A percentile compares a stretch with the other conserved stretches of the same genome.
Evolutionary conservation across 371 early-diverging fungal species (phyloP).

Genomic region (Circinella umbellata): DNA sequence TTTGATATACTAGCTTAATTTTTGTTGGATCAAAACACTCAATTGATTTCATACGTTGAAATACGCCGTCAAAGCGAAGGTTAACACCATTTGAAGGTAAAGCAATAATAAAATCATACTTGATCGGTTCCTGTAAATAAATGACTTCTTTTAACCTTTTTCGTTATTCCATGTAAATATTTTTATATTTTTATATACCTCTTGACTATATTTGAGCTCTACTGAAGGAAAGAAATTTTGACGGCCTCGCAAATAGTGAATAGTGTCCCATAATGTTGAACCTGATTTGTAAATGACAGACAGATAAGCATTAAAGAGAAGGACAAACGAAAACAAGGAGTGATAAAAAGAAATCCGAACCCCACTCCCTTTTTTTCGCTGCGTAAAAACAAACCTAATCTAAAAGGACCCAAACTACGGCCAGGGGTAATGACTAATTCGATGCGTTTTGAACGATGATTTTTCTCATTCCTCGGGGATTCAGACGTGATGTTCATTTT

Average conservation of each 20-base stretch:
- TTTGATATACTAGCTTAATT: slow-evolving; percentile 67
- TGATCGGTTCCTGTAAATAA: slow-evolving; percentile 56
- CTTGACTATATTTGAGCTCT: slow-evolving; percentile 70
- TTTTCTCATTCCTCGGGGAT: slow-evolving; percentile 25
- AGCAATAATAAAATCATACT: slow-evolving; percentile 63
- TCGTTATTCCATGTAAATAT: not conserved
- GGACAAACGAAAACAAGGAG: not conserved
- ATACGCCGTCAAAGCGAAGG: slow-evolving; percentile 64
- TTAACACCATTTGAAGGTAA: slow-evolving; percentile 66
- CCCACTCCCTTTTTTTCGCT: not conserved
- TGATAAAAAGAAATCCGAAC: not conserved
- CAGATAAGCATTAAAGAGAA: not conserved
- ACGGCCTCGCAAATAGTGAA: slow-evolving; percentile 54
- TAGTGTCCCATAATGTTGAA: slow-evolving; percentile 61
- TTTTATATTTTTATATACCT: slow-evolving; percentile 37
- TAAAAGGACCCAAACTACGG: slow-evolving; percentile 61
- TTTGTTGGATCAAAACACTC: slow-evolving; percentile 68
- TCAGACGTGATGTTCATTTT: slow-evolving; percentile 20
- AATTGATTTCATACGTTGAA: slow-evolving; percentile 68
- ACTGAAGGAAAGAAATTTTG: slow-evolving; percentile 62
- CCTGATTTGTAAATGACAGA: slow-evolving; percentile 32
- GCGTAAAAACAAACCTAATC: slow-evolving; percentile 42
- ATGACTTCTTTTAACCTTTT: not conserved
- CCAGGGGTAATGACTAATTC: slow-evolving; percentile 61
- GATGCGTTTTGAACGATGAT: slow-evolving; percentile 42